Base-by-base conservation (phyloP, 2,329 filamentous ascomycete species). In the Paraphaeosphaeria minitans region DNA sequence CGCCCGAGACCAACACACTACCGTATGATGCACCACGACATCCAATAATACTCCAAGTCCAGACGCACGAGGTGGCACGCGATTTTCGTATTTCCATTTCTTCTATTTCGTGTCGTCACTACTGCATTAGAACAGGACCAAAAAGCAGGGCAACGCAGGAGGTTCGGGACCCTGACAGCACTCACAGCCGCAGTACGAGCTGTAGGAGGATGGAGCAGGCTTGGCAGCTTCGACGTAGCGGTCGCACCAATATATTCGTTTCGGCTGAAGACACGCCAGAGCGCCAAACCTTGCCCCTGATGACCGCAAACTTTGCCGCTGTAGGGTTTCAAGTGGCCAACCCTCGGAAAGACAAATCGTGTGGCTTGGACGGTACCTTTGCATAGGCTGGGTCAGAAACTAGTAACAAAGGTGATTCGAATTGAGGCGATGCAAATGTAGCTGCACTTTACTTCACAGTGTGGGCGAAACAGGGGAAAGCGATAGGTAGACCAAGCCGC, bases 1-100 rank as follows among this genome's bases (percentile, higher is more conserved):
- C 41, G 47, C 16, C 45, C 31, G 49, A 47, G 49, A 21, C 19
- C n/a, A 47, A 9, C 13, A n/a, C 42, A 21, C 24, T 43, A 52
- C 16, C 13, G 51, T 59, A 24, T 43, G 47, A n/a, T n/a, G 55
- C 57, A 33, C n/a, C 56, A 59, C 56, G 35, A 39, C 59, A 61
- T 55, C 48, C 59, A 52, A 59, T 61, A 52, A 56, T 59, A 56
- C 21, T 53, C 19, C 12, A 31, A 24, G 24, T 22, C 5, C 42
- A 33, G 55, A 50, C 51, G 37, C 46, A 22, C 45, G 16, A 49
- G 10, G 10, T 27, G 35, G 19, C 27, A 47, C 41, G 12, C 27
- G 31, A 24, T 24, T 16, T 53, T 12, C 24, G 19, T 43, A 21
- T 29, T 31, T 9, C 21, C 12, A 39, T 51, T 43, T 48, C 27